Percentiles rank a stretch among this genome's conserved stretches.
phyloP scores from a whole-genome alignment of 768 basidiomycete genomes.

The Sporobolomyces roseus region DNA sequence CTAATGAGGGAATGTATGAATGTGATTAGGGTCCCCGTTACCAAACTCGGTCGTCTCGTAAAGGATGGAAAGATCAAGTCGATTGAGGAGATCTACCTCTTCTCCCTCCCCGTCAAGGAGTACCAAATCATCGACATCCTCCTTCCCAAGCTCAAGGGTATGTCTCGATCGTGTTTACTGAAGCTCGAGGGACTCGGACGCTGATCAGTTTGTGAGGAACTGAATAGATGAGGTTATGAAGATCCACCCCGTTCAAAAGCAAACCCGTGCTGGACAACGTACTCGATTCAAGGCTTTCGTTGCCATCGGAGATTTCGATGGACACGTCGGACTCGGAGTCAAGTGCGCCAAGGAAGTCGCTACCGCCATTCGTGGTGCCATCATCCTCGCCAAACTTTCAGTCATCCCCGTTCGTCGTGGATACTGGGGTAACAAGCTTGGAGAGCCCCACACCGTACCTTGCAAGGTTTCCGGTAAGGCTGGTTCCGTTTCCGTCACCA shows the following conservation, averaged over 20 bases:
- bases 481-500: slow-evolving; percentile 97
- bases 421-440: slow-evolving; percentile 99
- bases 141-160: slow-evolving; percentile 93
- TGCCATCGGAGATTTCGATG: slow-evolving; percentile 97
- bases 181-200: too few relatives aligned
- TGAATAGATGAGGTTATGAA: slow-evolving; percentile 88
- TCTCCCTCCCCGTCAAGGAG: slow-evolving; percentile 99
- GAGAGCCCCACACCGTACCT: slow-evolving; percentile 98
- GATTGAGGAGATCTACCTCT: slow-evolving; percentile 99
- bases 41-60: slow-evolving; percentile 97
- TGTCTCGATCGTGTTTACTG: neutral
- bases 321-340: slow-evolving; percentile 97
- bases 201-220: too few relatives aligned
- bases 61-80: slow-evolving; percentile 99
- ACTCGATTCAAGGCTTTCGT: slow-evolving; percentile 99
- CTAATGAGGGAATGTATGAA: too few relatives aligned
- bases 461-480: slow-evolving; percentile 98
- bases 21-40: slow-evolving; percentile 78
- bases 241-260: slow-evolving; percentile 99
- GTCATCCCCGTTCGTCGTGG: slow-evolving; percentile 97
- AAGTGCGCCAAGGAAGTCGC: slow-evolving; percentile 99
- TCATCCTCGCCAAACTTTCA: slow-evolving; percentile 96
- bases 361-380: slow-evolving; percentile 97
- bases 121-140: slow-evolving; percentile 99
- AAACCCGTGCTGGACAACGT: slow-evolving; percentile 98